Conservation (phyloP, 225 moss, liverwort and hornwort species). For the Physcomitrium patens region DNA sequence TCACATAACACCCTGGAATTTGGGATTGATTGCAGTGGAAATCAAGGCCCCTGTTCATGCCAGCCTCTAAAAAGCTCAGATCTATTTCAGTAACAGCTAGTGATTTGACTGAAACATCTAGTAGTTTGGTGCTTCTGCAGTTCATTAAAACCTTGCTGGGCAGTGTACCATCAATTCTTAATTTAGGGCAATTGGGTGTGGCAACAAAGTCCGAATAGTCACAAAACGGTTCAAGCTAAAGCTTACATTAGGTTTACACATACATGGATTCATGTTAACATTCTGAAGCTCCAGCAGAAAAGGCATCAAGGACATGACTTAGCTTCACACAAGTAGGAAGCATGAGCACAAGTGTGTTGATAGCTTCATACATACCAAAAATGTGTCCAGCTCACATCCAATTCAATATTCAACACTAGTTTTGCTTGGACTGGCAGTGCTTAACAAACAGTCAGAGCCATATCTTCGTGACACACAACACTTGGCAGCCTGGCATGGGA, state of each 20-base stretch:
- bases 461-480: slow-evolving; percentile 10
- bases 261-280: neutral
- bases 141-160: too few relatives aligned
- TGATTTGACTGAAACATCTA: too few relatives aligned
- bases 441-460: slow-evolving; percentile 2
- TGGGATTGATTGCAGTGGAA: too few relatives aligned
- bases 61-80: too few relatives aligned
- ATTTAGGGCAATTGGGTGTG: too few relatives aligned
- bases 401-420: slow-evolving; percentile 11
- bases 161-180: neutral
- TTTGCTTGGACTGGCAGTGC: slow-evolving; percentile 13
- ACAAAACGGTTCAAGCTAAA: neutral
- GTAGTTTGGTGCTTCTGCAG: too few relatives aligned
- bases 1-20: too few relatives aligned
- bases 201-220: too few relatives aligned
- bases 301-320: neutral
- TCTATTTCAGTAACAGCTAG: too few relatives aligned
- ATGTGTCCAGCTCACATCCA: slow-evolving; percentile 17
- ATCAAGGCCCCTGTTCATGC: too few relatives aligned
- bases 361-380: slow-evolving; percentile 28
- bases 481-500: slow-evolving; percentile 22
- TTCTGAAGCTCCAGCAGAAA: slow-evolving; percentile 15
- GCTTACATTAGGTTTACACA: slow-evolving; percentile 1
- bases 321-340: neutral
- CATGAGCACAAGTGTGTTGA: neutral